Evolutionary conservation across 257 asterid species (phyloP).

Genomic region (Nicotiana noctiflora): DNA sequence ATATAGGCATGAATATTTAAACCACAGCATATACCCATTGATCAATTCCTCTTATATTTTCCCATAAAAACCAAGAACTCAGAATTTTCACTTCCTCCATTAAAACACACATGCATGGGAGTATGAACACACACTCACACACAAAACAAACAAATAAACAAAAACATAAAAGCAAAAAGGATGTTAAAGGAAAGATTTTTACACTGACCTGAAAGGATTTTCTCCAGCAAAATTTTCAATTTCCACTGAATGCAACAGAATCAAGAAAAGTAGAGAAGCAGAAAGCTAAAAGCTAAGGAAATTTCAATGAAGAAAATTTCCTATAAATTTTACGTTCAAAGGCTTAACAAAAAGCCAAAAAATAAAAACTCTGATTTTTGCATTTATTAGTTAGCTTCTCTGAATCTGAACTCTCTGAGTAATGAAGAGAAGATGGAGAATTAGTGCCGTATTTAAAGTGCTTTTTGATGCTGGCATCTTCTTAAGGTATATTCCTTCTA

Average conservation of each 20-base stretch:
- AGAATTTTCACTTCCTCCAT: not conserved
- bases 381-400: not conserved
- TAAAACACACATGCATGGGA: not conserved
- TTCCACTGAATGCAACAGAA: not conserved
- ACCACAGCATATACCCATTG: not conserved
- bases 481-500: not conserved
- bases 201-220: not conserved
- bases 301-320: too few relatives aligned
- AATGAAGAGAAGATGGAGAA: not conserved
- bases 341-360: not conserved
- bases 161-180: not conserved
- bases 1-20: not conserved
- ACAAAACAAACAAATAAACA: too few relatives aligned
- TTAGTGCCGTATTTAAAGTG: conserved; percentile 7
- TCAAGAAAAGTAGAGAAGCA: not conserved
- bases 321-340: not conserved
- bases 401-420: not conserved
- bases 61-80: not conserved
- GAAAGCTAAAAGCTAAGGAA: not conserved
- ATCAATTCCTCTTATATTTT: not conserved
- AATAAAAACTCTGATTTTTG: not conserved
- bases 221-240: not conserved
- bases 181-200: not conserved
- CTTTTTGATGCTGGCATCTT: not conserved
- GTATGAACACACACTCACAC: not conserved